A percentile compares a stretch with the other conserved stretches of the same genome.
phyloP scores from a whole-genome alignment of 208 protist species.

The Trypanosoma theileri region DNA sequence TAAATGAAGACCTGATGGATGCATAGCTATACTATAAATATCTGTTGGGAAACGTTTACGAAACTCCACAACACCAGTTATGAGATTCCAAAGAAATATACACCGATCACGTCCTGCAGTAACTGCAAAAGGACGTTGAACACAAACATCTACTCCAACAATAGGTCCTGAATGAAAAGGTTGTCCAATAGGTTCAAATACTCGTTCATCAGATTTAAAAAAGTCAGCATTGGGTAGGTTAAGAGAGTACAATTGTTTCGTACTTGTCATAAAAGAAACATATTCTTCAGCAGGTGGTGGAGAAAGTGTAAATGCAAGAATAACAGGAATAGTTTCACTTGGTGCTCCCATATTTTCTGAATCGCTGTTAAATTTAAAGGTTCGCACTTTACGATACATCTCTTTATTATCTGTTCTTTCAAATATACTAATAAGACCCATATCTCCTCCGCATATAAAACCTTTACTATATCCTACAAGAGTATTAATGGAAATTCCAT shows the following conservation, averaged over 20 bases:
- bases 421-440: constrained; percentile 93
- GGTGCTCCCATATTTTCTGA: constrained; percentile 34
- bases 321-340: constrained; percentile 60
- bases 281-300: constrained; percentile 88
- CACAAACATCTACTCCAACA: constrained; percentile 91
- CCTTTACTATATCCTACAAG: constrained; percentile 91
- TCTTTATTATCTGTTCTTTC: constrained; percentile 92
- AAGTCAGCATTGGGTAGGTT: constrained; percentile 95
- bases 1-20: constrained; percentile 94
- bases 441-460: constrained; percentile 94
- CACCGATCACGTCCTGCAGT: constrained; percentile 91
- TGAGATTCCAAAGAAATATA: constrained; percentile 96
- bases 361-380: constrained; percentile 86
- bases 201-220: constrained; percentile 88
- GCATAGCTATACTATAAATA: constrained; percentile 92
- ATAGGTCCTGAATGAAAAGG: constrained; percentile 90
- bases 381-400: constrained; percentile 93
- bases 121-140: constrained; percentile 94
- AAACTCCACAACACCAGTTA: constrained; percentile 93
- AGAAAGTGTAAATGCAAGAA: constrained; percentile 84
- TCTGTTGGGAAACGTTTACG: constrained; percentile 92
- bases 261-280: constrained; percentile 90
- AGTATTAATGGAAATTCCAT: constrained; percentile 88
- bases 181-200: constrained; percentile 91
- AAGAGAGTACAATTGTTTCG: constrained; percentile 92